Percentiles rank a stretch among this genome's conserved stretches.
Conservation (phyloP, 139 green algal species). For the Asterochloris erici region DNA sequence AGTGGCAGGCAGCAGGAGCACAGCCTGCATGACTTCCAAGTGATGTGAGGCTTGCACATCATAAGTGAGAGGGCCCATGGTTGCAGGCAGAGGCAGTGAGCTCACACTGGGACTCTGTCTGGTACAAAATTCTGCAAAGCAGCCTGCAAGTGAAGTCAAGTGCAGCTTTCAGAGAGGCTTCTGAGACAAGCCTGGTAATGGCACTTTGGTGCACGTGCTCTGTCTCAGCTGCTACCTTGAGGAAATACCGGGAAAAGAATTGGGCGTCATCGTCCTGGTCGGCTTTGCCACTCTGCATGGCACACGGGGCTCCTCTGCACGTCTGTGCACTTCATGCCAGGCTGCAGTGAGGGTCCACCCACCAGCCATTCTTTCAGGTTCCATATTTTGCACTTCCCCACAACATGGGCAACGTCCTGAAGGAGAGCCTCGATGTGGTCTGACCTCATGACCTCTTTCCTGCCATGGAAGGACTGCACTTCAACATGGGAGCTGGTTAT, state of each 20-base stretch:
- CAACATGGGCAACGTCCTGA: constrained; percentile 5
- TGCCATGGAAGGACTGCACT: constrained; percentile 9
- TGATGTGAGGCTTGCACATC: constrained; percentile 3
- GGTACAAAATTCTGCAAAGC: background rate
- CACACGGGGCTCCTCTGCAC: too few relatives aligned
- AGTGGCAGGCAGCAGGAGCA: constrained; percentile 53
- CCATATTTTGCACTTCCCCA: constrained; percentile 10
- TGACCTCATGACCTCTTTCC: background rate
- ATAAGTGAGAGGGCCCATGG: too few relatives aligned
- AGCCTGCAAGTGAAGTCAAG: background rate
- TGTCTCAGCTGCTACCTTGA: too few relatives aligned
- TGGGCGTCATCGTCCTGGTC: too few relatives aligned
- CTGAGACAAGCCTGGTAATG: background rate
- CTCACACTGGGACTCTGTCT: too few relatives aligned
- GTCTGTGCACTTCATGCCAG: too few relatives aligned
- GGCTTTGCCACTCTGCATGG: too few relatives aligned
- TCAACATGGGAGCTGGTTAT: background rate
- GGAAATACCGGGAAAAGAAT: too few relatives aligned
- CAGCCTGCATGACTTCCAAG: background rate
- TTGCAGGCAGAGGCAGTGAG: too few relatives aligned
- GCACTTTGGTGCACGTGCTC: too few relatives aligned
- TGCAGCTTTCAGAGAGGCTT: background rate
- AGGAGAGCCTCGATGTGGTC: constrained; percentile 8
- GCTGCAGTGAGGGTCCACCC: background rate
- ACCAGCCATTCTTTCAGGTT: constrained; percentile 12